Conservation (phyloP, 352 stramenopile species). For the Globisporangium carolinianum region DNA sequence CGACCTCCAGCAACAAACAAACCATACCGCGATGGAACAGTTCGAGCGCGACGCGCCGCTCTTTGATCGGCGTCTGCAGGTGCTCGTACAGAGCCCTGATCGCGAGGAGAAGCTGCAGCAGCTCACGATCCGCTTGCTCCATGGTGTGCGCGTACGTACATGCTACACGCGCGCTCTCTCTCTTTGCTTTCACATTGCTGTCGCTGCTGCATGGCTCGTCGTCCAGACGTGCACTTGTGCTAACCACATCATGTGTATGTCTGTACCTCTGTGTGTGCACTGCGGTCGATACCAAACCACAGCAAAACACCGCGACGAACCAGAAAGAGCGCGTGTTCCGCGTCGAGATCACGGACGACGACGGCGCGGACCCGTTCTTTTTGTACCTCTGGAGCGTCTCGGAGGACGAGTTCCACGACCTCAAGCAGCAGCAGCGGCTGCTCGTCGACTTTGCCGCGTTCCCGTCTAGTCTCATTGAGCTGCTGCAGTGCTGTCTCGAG, state of each 20-base stretch:
- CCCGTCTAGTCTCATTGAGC: slow-evolving; percentile 89
- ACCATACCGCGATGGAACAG: slow-evolving; percentile 47
- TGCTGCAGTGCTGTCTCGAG: slow-evolving; percentile 85
- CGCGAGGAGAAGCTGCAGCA: slow-evolving; percentile 70
- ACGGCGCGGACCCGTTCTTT: slow-evolving; percentile 89
- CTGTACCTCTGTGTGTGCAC: no score
- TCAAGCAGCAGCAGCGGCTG: slow-evolving; percentile 91
- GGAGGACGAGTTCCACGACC: slow-evolving; percentile 92
- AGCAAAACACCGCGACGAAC: slow-evolving; percentile 72
- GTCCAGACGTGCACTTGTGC: neutral
- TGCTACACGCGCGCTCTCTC: neutral
- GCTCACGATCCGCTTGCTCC: slow-evolving; percentile 72
- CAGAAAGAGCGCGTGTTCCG: slow-evolving; percentile 87
- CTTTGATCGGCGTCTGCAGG: slow-evolving; percentile 77
- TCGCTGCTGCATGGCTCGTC: neutral
- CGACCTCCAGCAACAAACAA: no score
- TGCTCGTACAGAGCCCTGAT: slow-evolving; percentile 77
- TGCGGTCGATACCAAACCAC: no score
- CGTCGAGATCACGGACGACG: slow-evolving; percentile 91
- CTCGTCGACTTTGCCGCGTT: slow-evolving; percentile 93
- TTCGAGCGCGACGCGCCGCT: slow-evolving; percentile 73
- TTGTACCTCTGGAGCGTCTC: slow-evolving; percentile 90
- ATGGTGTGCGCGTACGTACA: slow-evolving; percentile 59
- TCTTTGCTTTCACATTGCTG: neutral
- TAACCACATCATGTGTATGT: neutral